Base-by-base conservation (phyloP, 1,284 basidiomycete species). In the Grifola frondosa region DNA sequence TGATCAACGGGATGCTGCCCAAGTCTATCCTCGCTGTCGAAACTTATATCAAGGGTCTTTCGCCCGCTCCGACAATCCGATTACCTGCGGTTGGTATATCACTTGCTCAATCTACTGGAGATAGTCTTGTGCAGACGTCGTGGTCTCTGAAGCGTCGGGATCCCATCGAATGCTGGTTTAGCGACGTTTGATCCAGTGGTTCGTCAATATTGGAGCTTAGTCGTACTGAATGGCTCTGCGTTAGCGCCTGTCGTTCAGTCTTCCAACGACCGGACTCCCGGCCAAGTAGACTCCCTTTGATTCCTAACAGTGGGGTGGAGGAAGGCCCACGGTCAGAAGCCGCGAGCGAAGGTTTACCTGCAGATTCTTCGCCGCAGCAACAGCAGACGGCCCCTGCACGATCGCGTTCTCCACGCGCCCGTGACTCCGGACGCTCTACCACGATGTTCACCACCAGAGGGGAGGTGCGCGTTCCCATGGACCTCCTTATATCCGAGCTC, bases 1-100 rank as follows among this genome's bases (percentile, higher is more conserved):
- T 89, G 68, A 86, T 94, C 63, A 97, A 97, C 59, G 77, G 85
- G 2, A 73, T 81, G 17, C 66, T 92, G 12, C 81, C 88, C 4
- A 75, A 80, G 43, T 73, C 81, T 1, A 80, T 94, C 16, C 65
- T 90, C 5, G 74, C 80, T 0, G 68, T 94, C 28, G 91, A 94
- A 58, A 63, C 74, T 17, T 83, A 79, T 50, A 71, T 91, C 56
- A 88, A 84, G 64, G 69, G 68, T 50, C 70, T 71, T 25, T 70
- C 77, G 4, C 77, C 84, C 1, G 66, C 82, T 30, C 88, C 88
- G 12, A 69, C 82, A 31, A 79, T 80, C 30, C 73, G 88, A 32
- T 64, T 86, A 19, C 91, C 91, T 6, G 65, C 81, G 6, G 65
- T 77, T 4, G 81, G 80, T 2, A 50, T 86, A 49, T 65, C 81